Conservation (phyloP, 2,329 filamentous ascomycete species). For the Aulographum hederae region DNA sequence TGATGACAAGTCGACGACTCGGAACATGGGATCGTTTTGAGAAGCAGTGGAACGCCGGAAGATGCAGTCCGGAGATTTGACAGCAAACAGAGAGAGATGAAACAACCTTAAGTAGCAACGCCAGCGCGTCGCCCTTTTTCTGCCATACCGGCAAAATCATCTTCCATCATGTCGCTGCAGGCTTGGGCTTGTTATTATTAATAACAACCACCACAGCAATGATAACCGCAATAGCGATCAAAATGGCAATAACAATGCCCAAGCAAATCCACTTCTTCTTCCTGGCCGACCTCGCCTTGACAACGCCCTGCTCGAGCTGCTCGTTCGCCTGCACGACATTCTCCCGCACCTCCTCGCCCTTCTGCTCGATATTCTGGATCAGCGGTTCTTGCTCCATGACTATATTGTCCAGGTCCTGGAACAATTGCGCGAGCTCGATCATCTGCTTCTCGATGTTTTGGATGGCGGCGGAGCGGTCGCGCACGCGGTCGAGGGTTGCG, state of each 20-base stretch:
- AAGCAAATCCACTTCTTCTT: constrained; percentile 7
- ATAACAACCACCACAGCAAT: no score
- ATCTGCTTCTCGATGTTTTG: constrained; percentile 86
- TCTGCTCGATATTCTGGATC: constrained; percentile 66
- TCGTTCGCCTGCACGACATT: constrained; percentile 74
- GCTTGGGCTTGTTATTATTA: no score
- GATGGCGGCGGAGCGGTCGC: constrained; percentile 69
- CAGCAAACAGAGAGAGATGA: no score
- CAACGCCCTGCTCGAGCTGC: constrained; percentile 65
- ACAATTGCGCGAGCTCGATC: constrained; percentile 70
- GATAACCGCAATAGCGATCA: background rate
- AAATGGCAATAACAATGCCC: constrained; percentile 3
- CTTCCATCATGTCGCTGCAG: no score
- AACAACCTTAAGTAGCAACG: no score
- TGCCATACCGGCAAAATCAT: no score
- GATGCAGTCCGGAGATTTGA: no score
- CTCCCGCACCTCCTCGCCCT: constrained; percentile 68
- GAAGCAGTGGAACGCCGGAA: no score
- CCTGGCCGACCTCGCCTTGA: constrained; percentile 44
- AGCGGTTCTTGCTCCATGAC: constrained; percentile 73
- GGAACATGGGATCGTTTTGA: no score
- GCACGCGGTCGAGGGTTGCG: constrained; percentile 60
- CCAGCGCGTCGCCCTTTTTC: no score
- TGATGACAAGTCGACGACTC: no score
- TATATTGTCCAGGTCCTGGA: constrained; percentile 74